A percentile compares a stretch with the other conserved stretches of the same genome.
These are phyloP conservation scores for Angophora floribunda DNA, from an alignment of 345 rosid genomes.

Conservation along the genomic window DNA sequence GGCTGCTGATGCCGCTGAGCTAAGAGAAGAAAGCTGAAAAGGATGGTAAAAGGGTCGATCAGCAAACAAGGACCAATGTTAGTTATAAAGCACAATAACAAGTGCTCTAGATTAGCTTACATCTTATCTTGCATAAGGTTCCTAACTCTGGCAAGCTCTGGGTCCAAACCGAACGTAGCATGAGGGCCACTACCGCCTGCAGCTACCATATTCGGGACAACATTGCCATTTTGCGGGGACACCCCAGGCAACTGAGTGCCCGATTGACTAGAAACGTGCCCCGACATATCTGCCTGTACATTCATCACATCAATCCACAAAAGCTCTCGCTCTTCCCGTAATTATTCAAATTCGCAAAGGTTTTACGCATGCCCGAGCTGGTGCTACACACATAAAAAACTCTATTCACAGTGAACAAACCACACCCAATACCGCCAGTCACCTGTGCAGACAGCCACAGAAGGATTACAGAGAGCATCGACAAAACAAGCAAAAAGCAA, in stretches of 20 bases:
- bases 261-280: slow-evolving; percentile 24
- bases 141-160: slow-evolving; percentile 39
- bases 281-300: slow-evolving; percentile 29
- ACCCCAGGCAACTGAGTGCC: slow-evolving; percentile 3
- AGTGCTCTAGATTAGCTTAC: slow-evolving; percentile 19
- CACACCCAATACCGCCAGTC: not conserved
- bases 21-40: slow-evolving; percentile 39
- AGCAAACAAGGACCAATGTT: not conserved
- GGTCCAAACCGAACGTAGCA: slow-evolving; percentile 22
- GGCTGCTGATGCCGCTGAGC: slow-evolving; percentile 38
- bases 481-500: not conserved
- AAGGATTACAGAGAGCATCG: not conserved
- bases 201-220: not conserved
- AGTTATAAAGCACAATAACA: not conserved
- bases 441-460: not conserved
- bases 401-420: not conserved
- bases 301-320: slow-evolving; percentile 5
- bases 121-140: slow-evolving; percentile 31
- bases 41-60: not conserved
- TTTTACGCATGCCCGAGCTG: not conserved
- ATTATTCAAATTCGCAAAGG: not conserved
- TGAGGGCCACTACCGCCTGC: slow-evolving; percentile 9
- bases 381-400: not conserved
- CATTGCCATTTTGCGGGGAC: slow-evolving; percentile 26
- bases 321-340: not conserved